Evolutionary conservation across 177 flowering plant species (phyloP).

Genomic region (Vitis hybrid): DNA sequence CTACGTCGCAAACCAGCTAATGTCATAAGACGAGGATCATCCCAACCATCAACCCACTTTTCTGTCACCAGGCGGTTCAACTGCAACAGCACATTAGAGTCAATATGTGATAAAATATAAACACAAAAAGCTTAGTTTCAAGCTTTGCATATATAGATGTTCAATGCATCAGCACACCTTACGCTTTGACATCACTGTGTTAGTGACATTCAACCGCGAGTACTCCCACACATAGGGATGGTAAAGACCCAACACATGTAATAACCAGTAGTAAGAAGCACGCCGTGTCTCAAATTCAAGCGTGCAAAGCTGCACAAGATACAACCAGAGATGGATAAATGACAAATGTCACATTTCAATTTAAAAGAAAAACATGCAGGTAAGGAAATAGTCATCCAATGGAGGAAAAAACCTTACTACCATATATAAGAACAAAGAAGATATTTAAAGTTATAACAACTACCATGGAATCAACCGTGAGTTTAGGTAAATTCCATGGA

Average conservation of each 20-base stretch:
- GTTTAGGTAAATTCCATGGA: too few relatives aligned
- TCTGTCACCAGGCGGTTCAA: slow-evolving; percentile 85
- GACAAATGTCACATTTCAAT: too few relatives aligned
- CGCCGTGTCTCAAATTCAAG: slow-evolving; percentile 99
- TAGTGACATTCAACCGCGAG: slow-evolving; percentile 85
- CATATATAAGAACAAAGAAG: too few relatives aligned
- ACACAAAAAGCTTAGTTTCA: neutral
- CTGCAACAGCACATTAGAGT: slow-evolving; percentile 33
- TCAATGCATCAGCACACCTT: slow-evolving; percentile 49
- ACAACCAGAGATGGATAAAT: too few relatives aligned
- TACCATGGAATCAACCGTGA: too few relatives aligned
- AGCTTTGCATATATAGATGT: too few relatives aligned
- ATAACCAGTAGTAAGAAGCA: slow-evolving; percentile 96
- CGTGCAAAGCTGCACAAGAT: slow-evolving; percentile 74
- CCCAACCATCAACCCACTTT: slow-evolving; percentile 98
- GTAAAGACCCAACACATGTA: slow-evolving; percentile 77
- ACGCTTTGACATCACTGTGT: slow-evolving; percentile 96
- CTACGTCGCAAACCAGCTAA: slow-evolving; percentile 93
- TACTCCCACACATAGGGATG: slow-evolving; percentile 97
- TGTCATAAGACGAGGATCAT: slow-evolving; percentile 98
- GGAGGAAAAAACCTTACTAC: too few relatives aligned
- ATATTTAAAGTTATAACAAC: too few relatives aligned
- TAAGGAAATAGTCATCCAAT: too few relatives aligned
- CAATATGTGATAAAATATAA: neutral
- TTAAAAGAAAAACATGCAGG: too few relatives aligned